Evolutionary conservation across 306 rosid genomes (phyloP), one percentile per base, ranked within the genome.

Genomic region (Canavalia gladiata): DNA sequence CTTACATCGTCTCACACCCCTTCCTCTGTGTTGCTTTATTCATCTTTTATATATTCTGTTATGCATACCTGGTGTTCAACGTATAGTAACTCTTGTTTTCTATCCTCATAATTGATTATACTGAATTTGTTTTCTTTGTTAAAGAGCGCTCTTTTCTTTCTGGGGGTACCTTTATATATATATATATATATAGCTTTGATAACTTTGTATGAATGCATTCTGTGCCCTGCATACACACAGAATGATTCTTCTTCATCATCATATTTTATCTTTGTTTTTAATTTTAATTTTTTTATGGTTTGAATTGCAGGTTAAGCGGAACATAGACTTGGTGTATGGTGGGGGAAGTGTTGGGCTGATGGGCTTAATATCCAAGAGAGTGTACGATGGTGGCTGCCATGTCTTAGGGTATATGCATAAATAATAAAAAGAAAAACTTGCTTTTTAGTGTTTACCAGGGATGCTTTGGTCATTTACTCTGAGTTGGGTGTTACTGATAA

Each of bases 261-360:
- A 9, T 10, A 2, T 8, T 5, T 34, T 0, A 7, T 39, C 47
- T 41, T 18, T 7, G 6, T 42, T 59, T n/a, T 60, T 59, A 3
- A 35, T 42, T 42, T 7, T 69, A 8, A 57, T 54, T 47, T 28
- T 52, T 60, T 68, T 9, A 35, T 81, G 86, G 42, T 25, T 55
- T 82, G 69, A 41, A 70, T 88, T 82, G 42, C 93, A 94, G 98
- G 97, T 91, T 54, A 78, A 87, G 86, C 76, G 93, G 92, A 91
- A 83, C 86, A 88, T 92, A 87, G 91, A 90, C 88, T 86, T 94
- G 91, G 98, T 92, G 65, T 94, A 94, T 70, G 97, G 98, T 79
- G 97, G 98, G 8, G 98, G 98, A 84, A 91, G 96, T 81, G 83
- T 92, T 1, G 98, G 98, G 55, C 81, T 94, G 78, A 94, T 94